Percentiles rank a stretch among this genome's conserved stretches.
These are phyloP conservation scores for Rostrohypoxylon terebratum DNA, from an alignment of 495 filamentous ascomycete genomes.

Conservation along the genomic window DNA sequence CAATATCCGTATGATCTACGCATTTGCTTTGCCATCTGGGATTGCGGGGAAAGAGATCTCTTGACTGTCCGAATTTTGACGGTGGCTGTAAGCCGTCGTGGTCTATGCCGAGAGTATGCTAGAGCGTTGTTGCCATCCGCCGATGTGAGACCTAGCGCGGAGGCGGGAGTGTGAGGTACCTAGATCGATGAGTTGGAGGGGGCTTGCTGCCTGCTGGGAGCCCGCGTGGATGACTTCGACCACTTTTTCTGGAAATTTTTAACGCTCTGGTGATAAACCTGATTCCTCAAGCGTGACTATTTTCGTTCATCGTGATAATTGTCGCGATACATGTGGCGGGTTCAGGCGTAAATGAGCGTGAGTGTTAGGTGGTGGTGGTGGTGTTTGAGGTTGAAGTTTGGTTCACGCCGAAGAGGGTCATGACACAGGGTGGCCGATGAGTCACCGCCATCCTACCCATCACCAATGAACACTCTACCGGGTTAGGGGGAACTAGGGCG, in stretches of 20 bases:
- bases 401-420: constrained; percentile 8
- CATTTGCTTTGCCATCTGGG: neutral
- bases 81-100: constrained; percentile 23
- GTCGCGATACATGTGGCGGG: neutral
- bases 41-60: constrained; percentile 37
- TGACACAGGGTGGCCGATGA: neutral
- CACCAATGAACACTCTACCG: neutral
- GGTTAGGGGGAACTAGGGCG: neutral
- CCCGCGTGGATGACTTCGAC: neutral
- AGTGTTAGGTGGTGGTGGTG: neutral
- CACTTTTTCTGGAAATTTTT: neutral
- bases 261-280: neutral
- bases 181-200: neutral
- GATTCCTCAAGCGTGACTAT: neutral
- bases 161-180: neutral
- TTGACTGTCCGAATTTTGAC: constrained; percentile 29
- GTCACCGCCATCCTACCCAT: constrained; percentile 6
- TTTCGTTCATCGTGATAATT: neutral
- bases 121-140: neutral
- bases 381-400: neutral
- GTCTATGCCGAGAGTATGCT: neutral
- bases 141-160: neutral
- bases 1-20: constrained; percentile 1
- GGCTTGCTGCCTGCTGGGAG: constrained; percentile 15
- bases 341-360: neutral